A percentile compares a stretch with the other conserved stretches of the same genome.
These are phyloP conservation scores for Citrus glauca DNA, from an alignment of 345 rosid species.

Conservation along the genomic window DNA sequence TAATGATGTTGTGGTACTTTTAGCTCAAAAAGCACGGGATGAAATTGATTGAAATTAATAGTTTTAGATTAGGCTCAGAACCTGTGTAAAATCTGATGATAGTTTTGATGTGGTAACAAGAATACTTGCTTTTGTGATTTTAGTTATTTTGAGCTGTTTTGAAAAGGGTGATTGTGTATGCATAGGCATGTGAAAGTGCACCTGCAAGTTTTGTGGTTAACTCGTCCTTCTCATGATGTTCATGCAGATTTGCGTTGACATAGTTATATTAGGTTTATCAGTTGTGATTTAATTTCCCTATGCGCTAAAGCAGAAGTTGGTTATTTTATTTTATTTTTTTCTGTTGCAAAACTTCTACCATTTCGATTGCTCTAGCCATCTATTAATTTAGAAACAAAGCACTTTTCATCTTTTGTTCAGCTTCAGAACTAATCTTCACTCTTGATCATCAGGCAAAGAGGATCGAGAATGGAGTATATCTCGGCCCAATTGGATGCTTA, in stretches of 20 bases:
- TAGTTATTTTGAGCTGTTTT: neutral
- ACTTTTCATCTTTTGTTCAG: neutral
- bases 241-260: neutral
- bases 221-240: neutral
- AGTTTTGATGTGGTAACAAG: neutral
- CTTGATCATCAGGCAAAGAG: conserved; percentile 53
- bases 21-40: no score
- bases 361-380: neutral
- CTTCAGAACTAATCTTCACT: neutral
- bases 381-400: neutral
- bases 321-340: no score
- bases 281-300: neutral
- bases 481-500: conserved; percentile 75
- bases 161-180: no score
- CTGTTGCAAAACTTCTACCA: neutral
- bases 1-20: neutral
- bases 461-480: conserved; percentile 89
- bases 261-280: no score
- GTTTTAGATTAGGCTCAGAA: neutral
- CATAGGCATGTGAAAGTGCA: no score
- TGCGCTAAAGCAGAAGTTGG: neutral
- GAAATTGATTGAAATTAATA: neutral
- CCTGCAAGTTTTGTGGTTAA: no score
- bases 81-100: neutral
- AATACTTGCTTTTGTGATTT: neutral